These are phyloP conservation scores for Haberlea rhodopensis DNA, from an alignment of 257 asterid species.

Conservation along the genomic window DNA sequence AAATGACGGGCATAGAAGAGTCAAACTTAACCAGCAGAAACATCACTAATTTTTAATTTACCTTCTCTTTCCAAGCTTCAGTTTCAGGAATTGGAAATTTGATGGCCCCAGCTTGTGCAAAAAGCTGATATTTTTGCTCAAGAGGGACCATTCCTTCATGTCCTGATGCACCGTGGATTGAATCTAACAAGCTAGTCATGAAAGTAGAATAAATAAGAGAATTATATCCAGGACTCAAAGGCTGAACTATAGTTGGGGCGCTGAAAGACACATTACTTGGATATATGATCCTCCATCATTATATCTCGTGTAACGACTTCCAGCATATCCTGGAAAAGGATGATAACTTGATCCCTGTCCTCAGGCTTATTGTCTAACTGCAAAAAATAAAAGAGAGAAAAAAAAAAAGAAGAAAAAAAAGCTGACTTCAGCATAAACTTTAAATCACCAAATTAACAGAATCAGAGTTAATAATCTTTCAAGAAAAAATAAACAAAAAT, in stretches of 20 bases:
- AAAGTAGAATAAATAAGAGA: constrained; percentile 25
- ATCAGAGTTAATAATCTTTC: constrained; percentile 11
- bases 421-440: constrained; percentile 25
- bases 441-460: constrained; percentile 5
- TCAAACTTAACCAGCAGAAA: constrained; percentile 5
- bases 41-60: constrained; percentile 22
- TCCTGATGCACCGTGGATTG: constrained; percentile 79
- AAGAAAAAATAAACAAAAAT: constrained; percentile 7
- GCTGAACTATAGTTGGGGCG: constrained; percentile 12
- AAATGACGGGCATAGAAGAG: constrained; percentile 12
- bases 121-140: constrained; percentile 91
- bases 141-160: constrained; percentile 83
- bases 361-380: constrained; percentile 89
- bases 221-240: constrained; percentile 20
- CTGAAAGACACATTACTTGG: constrained; percentile 52
- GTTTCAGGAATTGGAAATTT: constrained; percentile 84
- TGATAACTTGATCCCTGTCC: constrained; percentile 95
- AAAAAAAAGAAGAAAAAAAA: too few species aligned
- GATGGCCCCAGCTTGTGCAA: constrained; percentile 98
- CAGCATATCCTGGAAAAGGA: constrained; percentile 98
- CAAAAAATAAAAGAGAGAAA: too few species aligned
- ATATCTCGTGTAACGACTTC: constrained; percentile 96
- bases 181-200: constrained; percentile 70
- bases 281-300: constrained; percentile 89
- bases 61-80: constrained; percentile 99